Base-by-base conservation (phyloP, 805 yeast species). In the Kazachstania martiniae region DNA sequence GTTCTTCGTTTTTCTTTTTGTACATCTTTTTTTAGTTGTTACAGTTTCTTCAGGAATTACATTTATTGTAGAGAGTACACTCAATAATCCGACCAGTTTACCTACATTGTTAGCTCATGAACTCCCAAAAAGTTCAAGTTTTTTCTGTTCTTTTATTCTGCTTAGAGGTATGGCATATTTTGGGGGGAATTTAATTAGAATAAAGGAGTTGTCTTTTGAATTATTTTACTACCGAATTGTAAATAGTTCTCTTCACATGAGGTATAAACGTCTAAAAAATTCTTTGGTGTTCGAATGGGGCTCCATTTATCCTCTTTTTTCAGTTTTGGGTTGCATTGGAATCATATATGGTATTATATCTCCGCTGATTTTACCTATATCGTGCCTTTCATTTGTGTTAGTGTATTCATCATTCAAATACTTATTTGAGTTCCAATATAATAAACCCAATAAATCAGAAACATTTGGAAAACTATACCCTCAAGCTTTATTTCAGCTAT, bases 71-170 rank as follows among this genome's bases (percentile, higher is more conserved):
- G 74, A 74, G 39, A 74, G 71, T 35, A 56, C 79, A 4, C 54
- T 82, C 5, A 73, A 70, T 37, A 77, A 71, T 42, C 95, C 95
- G 1, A 72, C 76, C 0, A 72, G 83, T 0, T 70, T 82, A 9
- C 85, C 91, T 1, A 63, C 72, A 5, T 54, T 83, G 33, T 62
- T 85, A 16, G 94, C 94, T 0, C 66, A 69, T 10, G 82, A 85
- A 44, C 63, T 87, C 22, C 95, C 95, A 0, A 81, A 80, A 47
- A 81, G 94, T 16, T 78, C 95, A 1, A 82, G 77, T 27, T 86
- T 87, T 49, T 87, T 86, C 58, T 77, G 77, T 52, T 80, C 87
- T 3, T 84, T 78, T 47, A 61, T 85, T 24, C 58, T 83, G 0
- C 63, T 86, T 21, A 77, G 81, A 54, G 89, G 94, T 0, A 59